Base-by-base conservation (phyloP, 2,329 filamentous ascomycete species). In the Fusarium sp. region DNA sequence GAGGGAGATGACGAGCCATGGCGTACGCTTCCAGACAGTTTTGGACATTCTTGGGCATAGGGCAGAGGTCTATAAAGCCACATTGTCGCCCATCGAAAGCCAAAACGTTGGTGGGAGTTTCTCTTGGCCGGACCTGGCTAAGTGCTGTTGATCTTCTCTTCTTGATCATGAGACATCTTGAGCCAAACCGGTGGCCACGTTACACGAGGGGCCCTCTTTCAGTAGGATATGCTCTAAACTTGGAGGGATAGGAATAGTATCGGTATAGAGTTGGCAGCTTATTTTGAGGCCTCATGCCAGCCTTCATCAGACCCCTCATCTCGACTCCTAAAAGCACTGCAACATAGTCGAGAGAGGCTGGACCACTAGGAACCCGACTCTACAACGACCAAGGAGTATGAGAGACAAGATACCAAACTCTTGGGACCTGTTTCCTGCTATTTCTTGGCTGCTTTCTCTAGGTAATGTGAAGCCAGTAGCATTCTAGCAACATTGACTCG, bases 121-220 rank as follows among this genome's bases (percentile, higher is more conserved):
- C 29, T 58, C 27, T 54, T 39, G 45, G 35, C 65, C 65, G 66
- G 66, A 64, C 51, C 21, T 58, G 65, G 66, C 46, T 64, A 69
- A 39, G 66, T 33, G 49, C 29, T 29, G 39, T 21, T 42, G 39
- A 58, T 63, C 49, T 35, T 54, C 25, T 56, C 12, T 27, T 31
- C 25, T 48, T 51, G 52, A 39, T 45, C 33, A 38, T 45, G 29
- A 38, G 38, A 18, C 7, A 21, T 45, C 14, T 33, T 57, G 15
- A 35, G 25, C 19, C 19, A 25, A 38, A n/a, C 49, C 56, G 25
- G n/a, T 52, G 25, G 29, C 23, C 31, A 19, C 21, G 46, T 42
- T 19, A 42, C 35, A 44, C 27, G 14, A 19, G 37, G 35, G 16
- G 27, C 21, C 21, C 15, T 60, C 23, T 60, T 45, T 39, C n/a